Evolutionary conservation across 2,329 filamentous ascomycete species (phyloP), one percentile per base, ranked within the genome.

Genomic region (Chrysosphaeria jannelii): DNA sequence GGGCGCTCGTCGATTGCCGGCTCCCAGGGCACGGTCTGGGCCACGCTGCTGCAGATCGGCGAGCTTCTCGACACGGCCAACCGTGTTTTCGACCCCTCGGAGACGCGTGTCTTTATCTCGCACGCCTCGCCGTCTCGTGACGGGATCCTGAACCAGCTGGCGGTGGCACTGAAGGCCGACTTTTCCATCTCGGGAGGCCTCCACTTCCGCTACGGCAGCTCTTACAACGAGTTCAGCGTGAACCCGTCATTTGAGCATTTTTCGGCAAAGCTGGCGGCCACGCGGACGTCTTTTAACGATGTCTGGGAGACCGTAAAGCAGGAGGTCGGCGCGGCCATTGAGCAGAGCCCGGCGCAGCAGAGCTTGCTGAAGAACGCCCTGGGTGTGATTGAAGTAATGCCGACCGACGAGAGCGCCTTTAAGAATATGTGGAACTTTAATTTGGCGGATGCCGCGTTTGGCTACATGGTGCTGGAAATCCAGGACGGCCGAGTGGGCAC

Each of bases 371-470:
- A 85, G 39, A 79, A 90, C 34, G 85, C 85, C 0, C 52, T 97
- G 3, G 71, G 76, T 25, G 69, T 97, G 28, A 78, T 97, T n/a
- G 65, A 81, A 37, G 93, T 90, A 57, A 97, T 97, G 85, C 85
- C 85, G 8, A 69, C 66, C 8, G 85, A 97, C 31, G 85, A 97
- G 51, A 91, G 79, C 37, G 85, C 85, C 2, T 97, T 97, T 59
- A 97, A 97, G 54, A 97, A 97, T 43, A 93, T 93, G 85, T 97
- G 85, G 85, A 97, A 97, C 46, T 97, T 97, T 50, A 93, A 93
- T 44, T 48, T 97, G 33, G 85, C 85, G 14, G 85, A 97, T 50
- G 85, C 85, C 26, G 81, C 85, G 11, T 97, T 93, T 42, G 85
- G 85, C 29, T 97, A 78, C 55, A 55, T 97, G 24, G 78, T 93